These are phyloP conservation scores for Cornus controversa DNA, from an alignment of 148 eudicot species.

Conservation along the genomic window DNA sequence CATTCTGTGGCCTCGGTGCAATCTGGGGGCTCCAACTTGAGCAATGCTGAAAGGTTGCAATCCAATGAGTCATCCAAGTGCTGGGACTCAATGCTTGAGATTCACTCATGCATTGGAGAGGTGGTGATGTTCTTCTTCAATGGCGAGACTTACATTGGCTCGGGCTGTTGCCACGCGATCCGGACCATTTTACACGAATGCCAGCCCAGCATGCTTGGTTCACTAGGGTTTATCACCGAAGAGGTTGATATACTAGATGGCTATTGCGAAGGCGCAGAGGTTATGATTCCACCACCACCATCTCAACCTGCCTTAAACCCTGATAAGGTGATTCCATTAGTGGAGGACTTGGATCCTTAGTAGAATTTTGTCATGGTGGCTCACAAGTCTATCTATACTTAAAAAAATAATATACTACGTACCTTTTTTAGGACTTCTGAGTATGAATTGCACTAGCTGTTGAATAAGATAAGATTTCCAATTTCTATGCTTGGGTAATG, in stretches of 20 bases:
- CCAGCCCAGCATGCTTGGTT: neutral
- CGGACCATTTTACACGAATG: neutral
- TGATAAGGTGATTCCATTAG: neutral
- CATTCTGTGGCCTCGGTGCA: neutral
- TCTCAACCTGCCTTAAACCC: neutral
- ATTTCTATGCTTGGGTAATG: no score
- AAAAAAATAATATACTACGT: no score
- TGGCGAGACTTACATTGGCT: neutral
- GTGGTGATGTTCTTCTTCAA: constrained; percentile 2
- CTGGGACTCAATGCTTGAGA: constrained; percentile 3
- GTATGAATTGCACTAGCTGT: no score
- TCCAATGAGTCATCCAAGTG: neutral
- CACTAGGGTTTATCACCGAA: neutral
- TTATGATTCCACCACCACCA: neutral
- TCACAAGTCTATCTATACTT: neutral
- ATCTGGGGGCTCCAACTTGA: neutral
- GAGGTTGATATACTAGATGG: neutral
- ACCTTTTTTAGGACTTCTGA: no score
- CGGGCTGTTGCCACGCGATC: neutral
- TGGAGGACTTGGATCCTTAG: neutral
- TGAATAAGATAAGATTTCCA: no score
- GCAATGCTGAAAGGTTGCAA: neutral
- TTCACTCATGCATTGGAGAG: constrained; percentile 3
- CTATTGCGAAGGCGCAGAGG: constrained; percentile 5
- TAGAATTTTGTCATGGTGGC: neutral